Evolutionary conservation across 176 grass and related monocot species (phyloP).

Genomic region (Aegilops speltoides): DNA sequence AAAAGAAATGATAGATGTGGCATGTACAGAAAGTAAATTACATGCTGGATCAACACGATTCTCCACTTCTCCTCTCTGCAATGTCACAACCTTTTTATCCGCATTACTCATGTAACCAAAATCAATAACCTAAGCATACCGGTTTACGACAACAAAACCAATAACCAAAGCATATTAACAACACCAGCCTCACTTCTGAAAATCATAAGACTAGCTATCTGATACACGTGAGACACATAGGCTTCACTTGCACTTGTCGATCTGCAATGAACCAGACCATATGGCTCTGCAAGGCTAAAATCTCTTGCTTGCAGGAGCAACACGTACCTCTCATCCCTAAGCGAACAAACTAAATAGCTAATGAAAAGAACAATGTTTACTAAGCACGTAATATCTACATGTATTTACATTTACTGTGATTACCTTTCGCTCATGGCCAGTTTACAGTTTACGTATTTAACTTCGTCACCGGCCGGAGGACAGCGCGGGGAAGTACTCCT

Average conservation of each 20-base stretch:
- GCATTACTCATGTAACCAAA: not conserved
- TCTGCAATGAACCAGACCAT: not conserved
- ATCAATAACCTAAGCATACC: not conserved
- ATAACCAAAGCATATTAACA: not conserved
- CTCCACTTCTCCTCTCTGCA: not conserved
- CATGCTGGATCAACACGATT: not conserved
- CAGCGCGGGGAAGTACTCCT: conserved; percentile 20
- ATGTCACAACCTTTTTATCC: too few relatives aligned
- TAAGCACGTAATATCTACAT: not conserved
- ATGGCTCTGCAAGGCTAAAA: not conserved
- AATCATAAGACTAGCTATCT: not conserved
- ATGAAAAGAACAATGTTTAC: not conserved
- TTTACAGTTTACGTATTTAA: not conserved
- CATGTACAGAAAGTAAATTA: not conserved
- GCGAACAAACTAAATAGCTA: not conserved
- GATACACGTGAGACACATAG: not conserved
- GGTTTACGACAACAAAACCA: too few relatives aligned
- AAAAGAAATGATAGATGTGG: too few relatives aligned
- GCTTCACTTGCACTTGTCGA: not conserved
- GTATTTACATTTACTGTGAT: conserved; percentile 24
- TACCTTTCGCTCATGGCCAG: not conserved
- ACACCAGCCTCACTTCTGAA: not conserved
- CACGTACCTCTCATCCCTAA: not conserved
- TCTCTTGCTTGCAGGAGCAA: not conserved
- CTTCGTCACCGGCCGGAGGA: conserved; percentile 38